Evolutionary conservation across 495 filamentous ascomycete species (phyloP), one percentile per base, ranked within the genome.

Genomic region (Trichoderma erinaceum): DNA sequence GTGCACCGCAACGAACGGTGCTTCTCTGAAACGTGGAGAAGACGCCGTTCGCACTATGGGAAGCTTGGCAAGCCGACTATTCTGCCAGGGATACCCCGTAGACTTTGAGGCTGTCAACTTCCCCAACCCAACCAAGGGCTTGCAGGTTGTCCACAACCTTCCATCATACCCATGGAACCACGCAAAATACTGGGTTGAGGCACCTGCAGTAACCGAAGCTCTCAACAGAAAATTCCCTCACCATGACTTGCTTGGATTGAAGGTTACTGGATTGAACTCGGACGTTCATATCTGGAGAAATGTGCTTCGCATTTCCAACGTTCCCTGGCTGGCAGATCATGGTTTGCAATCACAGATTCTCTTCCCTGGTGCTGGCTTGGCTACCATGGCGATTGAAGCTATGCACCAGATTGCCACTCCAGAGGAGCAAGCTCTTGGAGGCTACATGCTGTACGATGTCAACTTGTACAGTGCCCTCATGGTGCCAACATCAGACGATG

Each of bases 341-440:
- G 72, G 66, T 27, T 4, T 80, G 1, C 75, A 76, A 23, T 38
- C 41, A 1, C 71, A 77, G 21, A 68, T 77, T 11, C 73, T 90
- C 0, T 85, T 87, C 56, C 87, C 88, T 6, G 85, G 77, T 11
- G 76, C 85, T 2, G 83, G 76, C 0, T 88, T 84, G 66, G 69
- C 84, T 4, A 74, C 76, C 4, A 80, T 83, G 69, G 84, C 81
- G 0, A 69, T 84, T 0, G 85, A 89, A 66, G 80, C 80, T 0
- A 69, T 81, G 0, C 66, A 74, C 0, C 7, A 46, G 43, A 15
- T 46, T 15, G 43, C 43, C 18, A 18, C 12, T 0, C 43, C 43
- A 46, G 18, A 46, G 81, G 82, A 0, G 69, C 82, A 38, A 84
- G 87, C 21, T 52, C 67, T 8, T 68, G 69, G 10, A 58, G 70